Evolutionary conservation across 352 stramenopile genomes (phyloP).

Genomic region (Peronospora destructor): DNA sequence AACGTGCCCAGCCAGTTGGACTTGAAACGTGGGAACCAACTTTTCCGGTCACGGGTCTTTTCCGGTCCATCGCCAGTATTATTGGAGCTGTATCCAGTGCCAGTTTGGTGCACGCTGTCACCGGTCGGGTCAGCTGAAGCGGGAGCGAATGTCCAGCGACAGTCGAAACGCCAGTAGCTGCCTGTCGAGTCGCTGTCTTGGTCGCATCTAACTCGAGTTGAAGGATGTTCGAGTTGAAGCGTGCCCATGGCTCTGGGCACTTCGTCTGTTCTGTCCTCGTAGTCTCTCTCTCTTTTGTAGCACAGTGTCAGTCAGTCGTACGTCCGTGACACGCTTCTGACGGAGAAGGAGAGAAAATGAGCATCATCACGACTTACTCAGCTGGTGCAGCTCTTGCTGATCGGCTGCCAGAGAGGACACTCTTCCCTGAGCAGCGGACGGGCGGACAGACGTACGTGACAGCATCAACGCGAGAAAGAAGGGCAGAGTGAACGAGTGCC

Average conservation of each 20-base stretch:
- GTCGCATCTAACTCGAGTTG: constrained; percentile 3
- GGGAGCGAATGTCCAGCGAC: not conserved
- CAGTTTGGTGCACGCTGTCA: constrained; percentile 52
- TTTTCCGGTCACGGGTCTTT: constrained; percentile 83
- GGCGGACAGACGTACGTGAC: constrained; percentile 17
- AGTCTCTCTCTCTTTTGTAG: not conserved
- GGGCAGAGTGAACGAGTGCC: not conserved
- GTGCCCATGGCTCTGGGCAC: constrained; percentile 17
- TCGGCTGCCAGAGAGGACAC: constrained; percentile 24
- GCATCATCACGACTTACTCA: constrained; percentile 32
- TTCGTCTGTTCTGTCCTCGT: constrained; percentile 14
- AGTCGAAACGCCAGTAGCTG: not conserved
- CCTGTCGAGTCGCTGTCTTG: not conserved
- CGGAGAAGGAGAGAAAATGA: constrained; percentile 36
- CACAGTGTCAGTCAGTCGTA: constrained; percentile 1
- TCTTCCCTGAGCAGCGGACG: constrained; percentile 17
- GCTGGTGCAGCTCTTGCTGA: constrained; percentile 30
- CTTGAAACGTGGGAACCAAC: constrained; percentile 85
- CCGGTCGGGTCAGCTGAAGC: constrained; percentile 5
- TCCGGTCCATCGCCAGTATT: constrained; percentile 70
- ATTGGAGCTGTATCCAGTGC: constrained; percentile 61
- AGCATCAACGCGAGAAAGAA: constrained; percentile 20
- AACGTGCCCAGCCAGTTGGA: constrained; percentile 84
- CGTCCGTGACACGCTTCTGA: constrained; percentile 16
- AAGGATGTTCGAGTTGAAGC: constrained; percentile 22